Evolutionary conservation across 2,329 filamentous ascomycete genomes (phyloP).

Genomic region (Ophiocordyceps camponoti-saundersi): DNA sequence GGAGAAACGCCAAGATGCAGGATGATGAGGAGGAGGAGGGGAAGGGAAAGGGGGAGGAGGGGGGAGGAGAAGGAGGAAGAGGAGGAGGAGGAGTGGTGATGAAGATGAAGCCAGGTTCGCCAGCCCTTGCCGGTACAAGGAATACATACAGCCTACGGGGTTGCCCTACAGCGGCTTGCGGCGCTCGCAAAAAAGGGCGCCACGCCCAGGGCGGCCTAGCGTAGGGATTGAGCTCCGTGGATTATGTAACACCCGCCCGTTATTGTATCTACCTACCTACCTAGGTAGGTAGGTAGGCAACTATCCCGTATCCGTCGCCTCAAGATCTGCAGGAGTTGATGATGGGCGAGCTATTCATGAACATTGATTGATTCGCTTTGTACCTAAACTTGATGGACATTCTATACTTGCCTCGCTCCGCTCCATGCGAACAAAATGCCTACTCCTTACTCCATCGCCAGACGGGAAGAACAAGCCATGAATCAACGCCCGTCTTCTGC

Average conservation of each 20-base stretch:
- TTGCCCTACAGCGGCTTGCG: not conserved
- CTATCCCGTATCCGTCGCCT: too few relatives aligned
- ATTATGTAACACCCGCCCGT: not conserved
- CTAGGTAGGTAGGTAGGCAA: too few relatives aligned
- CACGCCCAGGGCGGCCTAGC: constrained; percentile 2
- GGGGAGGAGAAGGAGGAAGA: not conserved
- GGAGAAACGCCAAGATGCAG: not conserved
- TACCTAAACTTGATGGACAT: too few relatives aligned
- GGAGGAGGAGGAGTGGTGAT: not conserved
- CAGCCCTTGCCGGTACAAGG: not conserved
- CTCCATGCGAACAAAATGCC: not conserved
- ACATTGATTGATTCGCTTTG: too few relatives aligned
- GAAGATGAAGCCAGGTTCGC: not conserved
- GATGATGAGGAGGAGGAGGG: not conserved
- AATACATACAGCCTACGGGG: too few relatives aligned
- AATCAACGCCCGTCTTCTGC: constrained; percentile 9
- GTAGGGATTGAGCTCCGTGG: not conserved
- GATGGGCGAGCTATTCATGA: too few relatives aligned
- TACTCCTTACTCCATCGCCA: not conserved
- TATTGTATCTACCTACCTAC: too few relatives aligned
- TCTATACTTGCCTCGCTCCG: too few relatives aligned
- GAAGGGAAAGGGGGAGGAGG: not conserved
- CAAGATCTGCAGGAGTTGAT: too few relatives aligned
- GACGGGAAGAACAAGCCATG: not conserved
- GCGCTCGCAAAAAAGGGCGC: not conserved